Conservation (phyloP, 768 basidiomycete genomes). For the Tylopilus vinaceipallidus region DNA sequence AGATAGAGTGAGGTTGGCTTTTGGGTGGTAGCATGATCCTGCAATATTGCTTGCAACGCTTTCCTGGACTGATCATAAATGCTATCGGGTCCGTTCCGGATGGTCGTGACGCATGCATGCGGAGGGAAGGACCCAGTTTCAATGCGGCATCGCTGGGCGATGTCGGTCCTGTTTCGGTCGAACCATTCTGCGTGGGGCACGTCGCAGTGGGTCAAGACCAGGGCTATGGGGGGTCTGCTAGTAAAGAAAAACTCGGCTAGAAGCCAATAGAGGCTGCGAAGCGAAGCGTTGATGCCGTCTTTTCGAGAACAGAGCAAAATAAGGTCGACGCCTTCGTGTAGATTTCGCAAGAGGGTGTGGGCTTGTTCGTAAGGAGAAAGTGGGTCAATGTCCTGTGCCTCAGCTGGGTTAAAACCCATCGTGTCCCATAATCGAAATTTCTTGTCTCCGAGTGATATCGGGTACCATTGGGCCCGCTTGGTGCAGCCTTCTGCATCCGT, state of each 20-base stretch:
- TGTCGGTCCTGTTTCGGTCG: constrained; percentile 27
- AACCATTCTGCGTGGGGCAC: constrained; percentile 38
- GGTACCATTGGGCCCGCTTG: constrained; percentile 22
- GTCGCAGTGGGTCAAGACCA: constrained; percentile 42
- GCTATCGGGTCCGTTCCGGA: not conserved
- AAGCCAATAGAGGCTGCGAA: constrained; percentile 37
- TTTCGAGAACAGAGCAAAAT: constrained; percentile 39
- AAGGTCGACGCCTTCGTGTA: constrained; percentile 38
- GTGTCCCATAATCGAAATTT: constrained; percentile 34
- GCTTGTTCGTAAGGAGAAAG: constrained; percentile 29
- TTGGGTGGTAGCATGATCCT: constrained; percentile 1
- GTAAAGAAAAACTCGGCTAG: constrained; percentile 39
- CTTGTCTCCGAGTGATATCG: constrained; percentile 17
- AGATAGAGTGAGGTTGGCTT: constrained; percentile 9
- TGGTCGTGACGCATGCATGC: constrained; percentile 20
- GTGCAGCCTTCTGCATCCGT: constrained; percentile 35
- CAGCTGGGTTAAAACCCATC: constrained; percentile 31
- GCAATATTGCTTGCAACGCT: constrained; percentile 8
- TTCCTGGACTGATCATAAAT: constrained; percentile 14
- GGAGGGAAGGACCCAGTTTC: constrained; percentile 9
- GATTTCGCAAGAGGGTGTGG: constrained; percentile 32
- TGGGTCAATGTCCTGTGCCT: constrained; percentile 9
- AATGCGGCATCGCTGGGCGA: constrained; percentile 18
- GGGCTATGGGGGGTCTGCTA: constrained; percentile 33
- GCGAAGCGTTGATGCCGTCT: constrained; percentile 37